A percentile compares a stretch with the other conserved stretches of the same genome.
Evolutionary conservation across 352 stramenopile genomes (phyloP).

Genomic region (Globisporangium lucens): DNA sequence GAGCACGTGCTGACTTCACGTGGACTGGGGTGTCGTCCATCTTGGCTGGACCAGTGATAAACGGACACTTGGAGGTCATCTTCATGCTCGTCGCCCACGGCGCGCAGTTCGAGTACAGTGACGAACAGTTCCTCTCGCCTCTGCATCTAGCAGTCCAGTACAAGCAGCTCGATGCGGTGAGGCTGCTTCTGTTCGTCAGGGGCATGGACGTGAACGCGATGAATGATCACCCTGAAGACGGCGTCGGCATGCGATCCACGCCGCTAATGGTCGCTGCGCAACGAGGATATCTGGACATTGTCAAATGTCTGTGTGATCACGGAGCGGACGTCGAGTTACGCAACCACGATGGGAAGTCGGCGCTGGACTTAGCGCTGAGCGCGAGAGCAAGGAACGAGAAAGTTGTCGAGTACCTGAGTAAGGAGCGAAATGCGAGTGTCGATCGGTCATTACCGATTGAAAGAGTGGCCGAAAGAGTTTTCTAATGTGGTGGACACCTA

Average conservation of each 20-base stretch:
- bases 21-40: not conserved
- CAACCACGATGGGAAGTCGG: not conserved
- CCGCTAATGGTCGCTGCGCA: constrained; percentile 11
- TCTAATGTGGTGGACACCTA: no score
- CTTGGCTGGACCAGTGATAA: not conserved
- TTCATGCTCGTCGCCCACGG: constrained; percentile 7
- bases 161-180: constrained; percentile 4
- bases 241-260: constrained; percentile 7
- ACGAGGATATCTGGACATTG: constrained; percentile 5
- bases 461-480: no score
- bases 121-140: not conserved
- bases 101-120: not conserved
- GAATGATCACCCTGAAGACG: constrained; percentile 9
- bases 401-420: constrained; percentile 1
- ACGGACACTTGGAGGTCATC: constrained; percentile 2
- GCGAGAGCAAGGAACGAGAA: not conserved
- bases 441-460: not conserved
- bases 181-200: constrained; percentile 2
- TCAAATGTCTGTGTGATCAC: not conserved
- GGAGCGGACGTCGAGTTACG: constrained; percentile 5
- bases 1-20: constrained; percentile 2
- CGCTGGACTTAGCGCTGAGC: not conserved
- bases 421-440: not conserved
- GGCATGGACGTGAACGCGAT: constrained; percentile 7
- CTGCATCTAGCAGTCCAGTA: constrained; percentile 8